Percentiles rank a stretch among this genome's conserved stretches.
Conservation (phyloP, 2,329 filamentous ascomycete species). For the Botrytis byssoidea region DNA sequence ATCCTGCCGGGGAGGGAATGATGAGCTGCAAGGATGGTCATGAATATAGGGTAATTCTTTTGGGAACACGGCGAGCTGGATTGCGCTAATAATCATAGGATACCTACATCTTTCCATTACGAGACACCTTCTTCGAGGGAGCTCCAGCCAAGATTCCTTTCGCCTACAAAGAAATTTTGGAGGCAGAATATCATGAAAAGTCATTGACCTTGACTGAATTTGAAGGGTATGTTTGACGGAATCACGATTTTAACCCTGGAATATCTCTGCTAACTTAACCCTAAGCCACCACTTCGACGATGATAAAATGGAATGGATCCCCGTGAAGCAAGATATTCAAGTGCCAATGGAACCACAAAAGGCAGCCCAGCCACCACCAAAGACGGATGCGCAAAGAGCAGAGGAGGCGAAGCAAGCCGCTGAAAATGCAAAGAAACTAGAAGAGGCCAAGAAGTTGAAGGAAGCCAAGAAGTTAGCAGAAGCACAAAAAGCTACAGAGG, state of each 20-base stretch:
- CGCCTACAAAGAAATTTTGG: slow-evolving; percentile 57
- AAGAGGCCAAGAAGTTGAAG: slow-evolving; percentile 13
- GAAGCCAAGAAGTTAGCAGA: not conserved
- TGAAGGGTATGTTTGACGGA: slow-evolving; percentile 45
- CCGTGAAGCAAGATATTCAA: slow-evolving; percentile 11
- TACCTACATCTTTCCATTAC: slow-evolving; percentile 64
- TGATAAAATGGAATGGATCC: slow-evolving; percentile 41
- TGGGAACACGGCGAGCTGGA: not conserved
- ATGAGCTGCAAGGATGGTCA: slow-evolving; percentile 53
- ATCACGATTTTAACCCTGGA: slow-evolving; percentile 28
- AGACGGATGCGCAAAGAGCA: not conserved
- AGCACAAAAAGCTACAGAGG: slow-evolving; percentile 3
- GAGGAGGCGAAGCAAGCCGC: slow-evolving; percentile 32
- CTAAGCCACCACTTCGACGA: slow-evolving; percentile 46
- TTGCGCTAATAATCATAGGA: slow-evolving; percentile 41
- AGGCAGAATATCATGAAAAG: slow-evolving; percentile 55
- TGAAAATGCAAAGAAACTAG: slow-evolving; percentile 37
- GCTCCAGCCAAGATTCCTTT: slow-evolving; percentile 65
- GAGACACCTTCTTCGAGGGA: slow-evolving; percentile 68
- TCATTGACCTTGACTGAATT: slow-evolving; percentile 53
- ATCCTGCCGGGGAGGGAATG: slow-evolving; percentile 46
- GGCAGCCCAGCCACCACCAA: slow-evolving; percentile 25
- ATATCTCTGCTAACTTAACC: not conserved
- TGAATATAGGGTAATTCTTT: slow-evolving; percentile 45
- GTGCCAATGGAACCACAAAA: slow-evolving; percentile 26